These are phyloP conservation scores for Trichoderma sp. DNA, from an alignment of 2,329 filamentous ascomycete genomes.

Conservation along the genomic window DNA sequence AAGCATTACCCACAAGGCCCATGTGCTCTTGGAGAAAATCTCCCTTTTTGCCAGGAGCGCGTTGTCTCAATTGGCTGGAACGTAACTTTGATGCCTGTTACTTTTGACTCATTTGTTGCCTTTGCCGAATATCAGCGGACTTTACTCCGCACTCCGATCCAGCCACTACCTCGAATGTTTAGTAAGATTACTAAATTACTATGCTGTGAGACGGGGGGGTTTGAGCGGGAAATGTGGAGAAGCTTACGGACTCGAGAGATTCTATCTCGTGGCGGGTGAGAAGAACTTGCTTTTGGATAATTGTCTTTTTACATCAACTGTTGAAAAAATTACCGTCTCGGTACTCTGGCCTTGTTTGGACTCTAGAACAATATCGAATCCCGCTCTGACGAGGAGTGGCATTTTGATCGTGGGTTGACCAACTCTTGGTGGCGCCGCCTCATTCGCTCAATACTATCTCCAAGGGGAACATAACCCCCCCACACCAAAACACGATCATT, in stretches of 20 bases:
- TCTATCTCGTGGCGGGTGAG: not conserved
- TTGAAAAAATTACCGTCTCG: not conserved
- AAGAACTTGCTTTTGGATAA: not conserved
- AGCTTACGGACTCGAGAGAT: not conserved
- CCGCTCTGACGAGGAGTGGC: not conserved
- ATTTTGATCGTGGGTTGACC: no score
- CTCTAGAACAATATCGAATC: not conserved
- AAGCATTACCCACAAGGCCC: no score
- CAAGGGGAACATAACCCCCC: not conserved
- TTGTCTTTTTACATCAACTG: not conserved
- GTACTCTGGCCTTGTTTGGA: not conserved
- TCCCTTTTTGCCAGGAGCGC: not conserved
- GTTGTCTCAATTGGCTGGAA: not conserved
- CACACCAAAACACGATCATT: not conserved
- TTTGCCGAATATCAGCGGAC: not conserved
- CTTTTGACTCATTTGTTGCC: not conserved
- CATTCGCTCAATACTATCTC: not conserved
- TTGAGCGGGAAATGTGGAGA: not conserved
- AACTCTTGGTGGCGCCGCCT: not conserved
- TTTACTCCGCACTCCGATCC: no score
- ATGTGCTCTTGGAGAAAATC: not conserved
- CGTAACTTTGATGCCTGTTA: rapidly evolving
- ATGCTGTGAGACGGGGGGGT: not conserved
- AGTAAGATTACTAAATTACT: not conserved
- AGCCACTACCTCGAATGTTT: not conserved